Percentiles rank a stretch among this genome's conserved stretches.
phyloP scores from a whole-genome alignment of 169 alveolate genomes.

The Amoebophrya sp. region DNA sequence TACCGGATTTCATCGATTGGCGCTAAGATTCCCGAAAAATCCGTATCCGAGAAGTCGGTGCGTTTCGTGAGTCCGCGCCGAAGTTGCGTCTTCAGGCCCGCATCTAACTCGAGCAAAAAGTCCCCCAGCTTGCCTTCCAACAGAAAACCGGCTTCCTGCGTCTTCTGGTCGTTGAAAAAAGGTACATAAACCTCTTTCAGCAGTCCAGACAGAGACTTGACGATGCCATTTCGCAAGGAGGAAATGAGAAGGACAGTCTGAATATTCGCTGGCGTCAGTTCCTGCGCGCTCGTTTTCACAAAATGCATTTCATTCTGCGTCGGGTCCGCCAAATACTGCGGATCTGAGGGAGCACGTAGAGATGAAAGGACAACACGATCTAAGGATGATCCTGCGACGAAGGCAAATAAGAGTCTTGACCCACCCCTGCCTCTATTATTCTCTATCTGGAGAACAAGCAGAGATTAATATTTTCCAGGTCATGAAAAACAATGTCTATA shows the following conservation, averaged over 20 bases:
- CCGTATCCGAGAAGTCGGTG: constrained; percentile 29
- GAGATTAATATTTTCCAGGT: no score
- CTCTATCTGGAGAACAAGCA: no score
- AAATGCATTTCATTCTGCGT: constrained; percentile 46
- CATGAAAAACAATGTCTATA: no score
- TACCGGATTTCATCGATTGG: constrained; percentile 45
- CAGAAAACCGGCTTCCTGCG: not conserved
- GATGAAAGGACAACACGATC: no score
- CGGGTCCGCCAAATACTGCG: constrained; percentile 29
- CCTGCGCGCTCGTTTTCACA: constrained; percentile 38
- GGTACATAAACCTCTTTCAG: constrained; percentile 45
- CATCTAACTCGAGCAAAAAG: constrained; percentile 41
- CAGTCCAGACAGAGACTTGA: constrained; percentile 34
- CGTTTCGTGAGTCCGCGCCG: constrained; percentile 37
- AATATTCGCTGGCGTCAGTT: constrained; percentile 43
- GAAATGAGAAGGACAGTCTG: constrained; percentile 35
- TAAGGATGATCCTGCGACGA: no score
- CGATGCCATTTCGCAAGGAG: constrained; percentile 34
- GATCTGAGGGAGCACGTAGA: no score
- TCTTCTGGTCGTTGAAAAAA: constrained; percentile 1
- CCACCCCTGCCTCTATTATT: no score
- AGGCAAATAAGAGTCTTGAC: no score
- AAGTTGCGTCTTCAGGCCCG: constrained; percentile 43
- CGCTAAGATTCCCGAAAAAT: constrained; percentile 42
- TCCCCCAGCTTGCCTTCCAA: constrained; percentile 41